Percentiles rank a stretch among this genome's conserved stretches.
These are phyloP conservation scores for Golubevia pallescens DNA, from an alignment of 1,284 basidiomycete species.

Conservation along the genomic window DNA sequence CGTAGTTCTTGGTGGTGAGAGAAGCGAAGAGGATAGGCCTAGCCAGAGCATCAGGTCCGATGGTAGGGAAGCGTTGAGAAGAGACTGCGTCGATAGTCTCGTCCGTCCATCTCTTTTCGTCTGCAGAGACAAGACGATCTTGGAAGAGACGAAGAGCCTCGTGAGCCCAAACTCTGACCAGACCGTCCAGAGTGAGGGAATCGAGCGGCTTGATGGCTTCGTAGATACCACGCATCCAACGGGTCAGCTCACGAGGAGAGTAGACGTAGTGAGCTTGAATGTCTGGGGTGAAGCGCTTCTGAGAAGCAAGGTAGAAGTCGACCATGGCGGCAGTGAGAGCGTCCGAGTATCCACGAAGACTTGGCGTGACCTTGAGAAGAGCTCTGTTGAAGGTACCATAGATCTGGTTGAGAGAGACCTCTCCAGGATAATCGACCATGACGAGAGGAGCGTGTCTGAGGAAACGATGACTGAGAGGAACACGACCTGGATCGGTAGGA, in stretches of 20 bases:
- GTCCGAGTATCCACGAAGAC: constrained; percentile 88
- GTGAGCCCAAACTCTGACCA: constrained; percentile 97
- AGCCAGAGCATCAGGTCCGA: constrained; percentile 78
- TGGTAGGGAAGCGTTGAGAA: constrained; percentile 86
- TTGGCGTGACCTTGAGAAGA: constrained; percentile 92
- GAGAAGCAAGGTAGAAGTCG: constrained; percentile 89
- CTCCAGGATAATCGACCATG: constrained; percentile 99
- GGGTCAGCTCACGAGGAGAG: constrained; percentile 96
- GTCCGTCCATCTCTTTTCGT: constrained; percentile 79
- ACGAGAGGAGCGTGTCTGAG: constrained; percentile 96
- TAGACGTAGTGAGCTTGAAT: constrained; percentile 98
- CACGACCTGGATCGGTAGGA: constrained; percentile 98
- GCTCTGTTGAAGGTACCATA: constrained; percentile 99
- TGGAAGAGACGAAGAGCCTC: constrained; percentile 97
- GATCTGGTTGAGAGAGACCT: constrained; percentile 95
- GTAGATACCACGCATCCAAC: constrained; percentile 97
- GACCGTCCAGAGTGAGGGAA: constrained; percentile 85
- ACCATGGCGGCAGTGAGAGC: constrained; percentile 98
- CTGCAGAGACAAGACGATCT: constrained; percentile 80
- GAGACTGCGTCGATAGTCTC: constrained; percentile 86
- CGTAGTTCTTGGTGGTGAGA: constrained; percentile 98
- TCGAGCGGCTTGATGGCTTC: constrained; percentile 94
- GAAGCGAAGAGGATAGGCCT: constrained; percentile 97
- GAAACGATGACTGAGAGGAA: constrained; percentile 96
- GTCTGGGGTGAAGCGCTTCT: constrained; percentile 92